Evolutionary conservation across 768 basidiomycete genomes (phyloP), one percentile per base, ranked within the genome.

Genomic region (Trametes cinnabarina): DNA sequence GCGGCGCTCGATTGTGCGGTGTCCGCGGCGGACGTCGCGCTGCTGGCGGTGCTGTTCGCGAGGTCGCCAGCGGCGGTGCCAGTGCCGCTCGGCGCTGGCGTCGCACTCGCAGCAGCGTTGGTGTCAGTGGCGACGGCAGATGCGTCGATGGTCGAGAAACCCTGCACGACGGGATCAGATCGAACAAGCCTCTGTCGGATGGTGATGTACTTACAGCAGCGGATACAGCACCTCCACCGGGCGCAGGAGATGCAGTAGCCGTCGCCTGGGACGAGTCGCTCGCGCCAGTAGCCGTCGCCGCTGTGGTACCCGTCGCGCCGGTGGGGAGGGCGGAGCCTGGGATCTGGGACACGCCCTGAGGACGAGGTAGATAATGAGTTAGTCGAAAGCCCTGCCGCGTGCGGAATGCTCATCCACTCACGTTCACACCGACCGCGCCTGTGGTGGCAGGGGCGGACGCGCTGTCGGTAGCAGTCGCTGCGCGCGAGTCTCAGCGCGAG

Each of bases 51-150:
- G 23, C 25, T 35, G 25, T 32, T 26, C 10, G 47, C 34, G 9
- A 20, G 46, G 20, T 35, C 41, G 30, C 58, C 55, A 23, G 51
- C 57, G 26, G 52, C 50, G 28, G 49, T 40, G 50, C 54, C 35
- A 17, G 48, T 41, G 12, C 34, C 39, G 26, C 79, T 68, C 12
- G 76, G 49, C 1, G 76, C 63, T 7, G 74, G 65, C 41, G 74
- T 72, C 35, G 63, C 49, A 12, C 64, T 47, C 9, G 62, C 47
- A 28, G 55, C 42, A 0, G 47, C 57, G 43, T 32, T 25, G 30
- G 37, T 56, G 41, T 35, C 55, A 19, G 60, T 57, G 7, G 55
- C 32, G 26, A 62, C 48, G 7, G 34, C 52, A n/a, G 56, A 49
- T 26, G 47, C 26, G 42, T 47, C 51, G 20, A 61, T 25, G 9